Conservation (phyloP, 83 land plant genomes). For the Picea abies region DNA sequence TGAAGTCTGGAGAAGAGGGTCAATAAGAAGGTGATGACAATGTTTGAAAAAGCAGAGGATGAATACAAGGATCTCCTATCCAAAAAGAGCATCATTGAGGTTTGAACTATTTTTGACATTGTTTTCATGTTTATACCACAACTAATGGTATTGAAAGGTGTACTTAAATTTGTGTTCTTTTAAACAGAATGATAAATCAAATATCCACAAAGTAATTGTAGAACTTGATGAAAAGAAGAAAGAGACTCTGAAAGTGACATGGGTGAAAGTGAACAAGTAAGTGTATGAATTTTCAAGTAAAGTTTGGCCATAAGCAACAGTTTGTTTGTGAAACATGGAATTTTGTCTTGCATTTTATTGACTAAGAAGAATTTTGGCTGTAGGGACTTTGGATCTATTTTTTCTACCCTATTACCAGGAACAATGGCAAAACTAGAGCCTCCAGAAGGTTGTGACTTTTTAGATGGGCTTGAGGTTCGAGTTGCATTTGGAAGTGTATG, state of each 20-base stretch:
- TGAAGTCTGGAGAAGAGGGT: constrained; percentile 96
- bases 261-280: no score
- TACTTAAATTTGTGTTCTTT: not conserved
- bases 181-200: constrained; percentile 89
- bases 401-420: no score
- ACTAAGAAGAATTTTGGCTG: no score
- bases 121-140: not conserved
- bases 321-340: no score
- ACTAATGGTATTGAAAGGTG: constrained; percentile 1
- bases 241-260: constrained; percentile 86
- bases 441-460: no score
- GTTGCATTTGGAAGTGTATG: constrained; percentile 99
- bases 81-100: constrained; percentile 93
- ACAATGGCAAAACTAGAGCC: no score
- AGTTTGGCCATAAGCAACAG: no score
- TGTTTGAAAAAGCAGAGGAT: constrained; percentile 99
- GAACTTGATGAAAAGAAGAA: constrained; percentile 98
- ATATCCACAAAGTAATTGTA: constrained; percentile 87
- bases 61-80: constrained; percentile 86
- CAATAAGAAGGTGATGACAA: constrained; percentile 97
- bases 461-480: no score
- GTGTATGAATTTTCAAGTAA: no score
- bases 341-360: no score
- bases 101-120: not conserved
- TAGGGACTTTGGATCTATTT: no score